Conservation (phyloP, 306 rosid species). For the Cicer arietinum region DNA sequence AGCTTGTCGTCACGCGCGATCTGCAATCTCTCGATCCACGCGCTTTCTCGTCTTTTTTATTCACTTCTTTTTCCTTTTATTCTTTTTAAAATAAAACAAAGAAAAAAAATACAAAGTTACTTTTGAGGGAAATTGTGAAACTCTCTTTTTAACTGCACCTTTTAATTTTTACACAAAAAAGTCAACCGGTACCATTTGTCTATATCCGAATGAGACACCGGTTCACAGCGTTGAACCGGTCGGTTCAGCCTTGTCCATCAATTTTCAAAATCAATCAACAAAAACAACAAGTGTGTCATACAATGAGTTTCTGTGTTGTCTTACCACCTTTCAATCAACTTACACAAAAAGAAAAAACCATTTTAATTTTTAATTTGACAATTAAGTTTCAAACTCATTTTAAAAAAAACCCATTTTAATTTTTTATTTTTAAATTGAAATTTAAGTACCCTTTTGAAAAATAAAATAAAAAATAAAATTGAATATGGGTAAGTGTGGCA, state of each 20-base stretch:
- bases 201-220: conserved; percentile 28
- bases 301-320: conserved; percentile 61
- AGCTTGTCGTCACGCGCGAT: conserved; percentile 68
- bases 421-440: no score
- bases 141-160: conserved; percentile 25
- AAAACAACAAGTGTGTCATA: conserved; percentile 41
- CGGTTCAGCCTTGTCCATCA: conserved; percentile 30
- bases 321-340: conserved; percentile 45
- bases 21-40: conserved; percentile 67
- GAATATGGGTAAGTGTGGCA: conserved; percentile 16
- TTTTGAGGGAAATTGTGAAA: conserved; percentile 15
- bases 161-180: conserved; percentile 29
- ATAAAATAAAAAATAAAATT: not conserved
- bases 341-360: not conserved
- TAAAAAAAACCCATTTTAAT: no score
- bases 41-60: conserved; percentile 51
- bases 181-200: conserved; percentile 46
- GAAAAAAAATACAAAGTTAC: not conserved
- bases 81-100: not conserved
- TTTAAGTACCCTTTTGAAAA: not conserved
- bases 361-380: not conserved
- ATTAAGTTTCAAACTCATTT: not conserved
- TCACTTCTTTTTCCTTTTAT: not conserved
- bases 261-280: conserved; percentile 40
- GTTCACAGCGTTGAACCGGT: conserved; percentile 38